Evolutionary conservation across 2,329 filamentous ascomycete species (phyloP), one percentile per base, ranked within the genome.

Genomic region (Fusarium tuaranense): DNA sequence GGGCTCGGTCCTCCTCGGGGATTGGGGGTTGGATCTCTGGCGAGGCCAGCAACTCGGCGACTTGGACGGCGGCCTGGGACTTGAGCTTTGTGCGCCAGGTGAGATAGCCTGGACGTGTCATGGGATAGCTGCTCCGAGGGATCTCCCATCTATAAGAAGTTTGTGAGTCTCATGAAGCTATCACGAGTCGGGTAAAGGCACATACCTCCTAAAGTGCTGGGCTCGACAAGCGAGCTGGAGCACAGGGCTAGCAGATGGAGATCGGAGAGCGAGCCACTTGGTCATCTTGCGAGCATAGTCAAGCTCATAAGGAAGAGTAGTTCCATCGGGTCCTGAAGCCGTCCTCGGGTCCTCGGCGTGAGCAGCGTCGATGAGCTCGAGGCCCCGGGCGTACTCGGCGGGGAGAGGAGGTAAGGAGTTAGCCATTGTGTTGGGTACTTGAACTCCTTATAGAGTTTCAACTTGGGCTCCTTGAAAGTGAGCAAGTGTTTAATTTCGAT

Each of bases 221-320:
- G 94, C 94, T 74, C 94, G 92, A 75, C 95, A 93, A 20, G 95
- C 95, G 57, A 97, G 87, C 72, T 90, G 90, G 64, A 97, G 87
- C 27, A 89, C 83, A 2, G 92, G 91, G 2, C 92, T 91, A 2
- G 94, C 91, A 32, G 86, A 76, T 0, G 93, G 91, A 10, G 84
- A 83, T 71, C 91, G 90, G 18, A 87, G 83, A 10, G 86, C 80
- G 36, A 97, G 91, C 87, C 93, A 97, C 36, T 86, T 84, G 61
- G 92, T 94, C 92, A 95, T 95, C 82, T 94, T 91, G 61, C 88
- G 87, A 8, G 94, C 94, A 81, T 97, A 97, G 84, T 95, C 91
- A 2, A 96, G 90, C 83, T 97, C 95, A 83, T 94, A 95, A 1
- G 94, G 93, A 2, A 91, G 78, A 7, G 81, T 77, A 69, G 81